Evolutionary conservation across 2,329 filamentous ascomycete species (phyloP), one percentile per base, ranked within the genome.

Genomic region (Phaeosphaeriaceae sp.): DNA sequence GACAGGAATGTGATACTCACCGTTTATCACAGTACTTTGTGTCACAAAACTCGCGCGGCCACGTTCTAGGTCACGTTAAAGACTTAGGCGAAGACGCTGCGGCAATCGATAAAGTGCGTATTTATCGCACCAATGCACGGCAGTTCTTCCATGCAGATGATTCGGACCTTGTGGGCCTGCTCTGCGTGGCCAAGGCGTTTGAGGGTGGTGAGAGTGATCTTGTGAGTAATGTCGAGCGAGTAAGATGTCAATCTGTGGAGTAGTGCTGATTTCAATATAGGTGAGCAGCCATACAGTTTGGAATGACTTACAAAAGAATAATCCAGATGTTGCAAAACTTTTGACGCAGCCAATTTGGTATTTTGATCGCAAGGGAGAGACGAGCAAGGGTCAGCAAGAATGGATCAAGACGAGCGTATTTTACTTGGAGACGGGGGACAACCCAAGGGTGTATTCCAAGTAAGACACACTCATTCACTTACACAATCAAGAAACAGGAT

Each of bases 91-190:
- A 92, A 60, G 90, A 95, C 70, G 81, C 87, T 20, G 84, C 81
- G 4, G 87, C 92, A 75, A 95, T 91, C 63, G 88, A 95, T 76
- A 88, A 87, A 63, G 90, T 96, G 52, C 87, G 92, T 62, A 96
- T 96, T 74, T 96, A 96, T 78, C 84, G 92, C 56, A 96, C 92
- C 2, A 90, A 91, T 56, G 91, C 90, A 42, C 80, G 85, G 70
- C 89, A 94, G 77, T 93, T 87, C 78, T 94, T 92, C 81, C 91
- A 95, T 73, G 83, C 88, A 45, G 91, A 96, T 67, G 88, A 93
- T 71, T 82, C 83, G 21, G 91, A 96, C 68, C 81, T 95, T 45
- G 91, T 96, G 44, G 91, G 91, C 1, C 79, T 96, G 34, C 81
- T 96, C 39, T 96, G 91, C 75, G 82, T 95, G 36, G 84, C 90